Evolutionary conservation across 1,284 basidiomycete species (phyloP).

Genomic region (Irpex rosettiformis): DNA sequence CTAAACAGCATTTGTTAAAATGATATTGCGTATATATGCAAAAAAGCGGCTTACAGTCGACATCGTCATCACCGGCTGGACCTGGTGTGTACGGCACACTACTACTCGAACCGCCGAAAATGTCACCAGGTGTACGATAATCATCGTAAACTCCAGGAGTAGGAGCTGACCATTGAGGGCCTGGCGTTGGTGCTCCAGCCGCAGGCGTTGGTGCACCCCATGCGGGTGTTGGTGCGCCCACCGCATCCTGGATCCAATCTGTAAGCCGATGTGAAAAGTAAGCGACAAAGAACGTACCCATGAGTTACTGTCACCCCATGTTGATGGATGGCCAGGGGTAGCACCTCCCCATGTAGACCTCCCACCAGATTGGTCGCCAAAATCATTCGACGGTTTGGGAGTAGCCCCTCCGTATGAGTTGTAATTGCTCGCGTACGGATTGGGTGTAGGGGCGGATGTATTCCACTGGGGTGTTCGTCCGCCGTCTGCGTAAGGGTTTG

Average conservation of each 20-base stretch:
- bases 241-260: background rate
- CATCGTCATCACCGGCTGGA: background rate
- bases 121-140: slow-evolving; percentile 38
- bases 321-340: slow-evolving; percentile 25
- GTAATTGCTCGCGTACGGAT: slow-evolving; percentile 52
- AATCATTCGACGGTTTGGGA: slow-evolving; percentile 30
- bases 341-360: slow-evolving; percentile 27
- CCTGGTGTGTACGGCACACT: slow-evolving; percentile 10
- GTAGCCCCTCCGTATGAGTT: slow-evolving; percentile 33
- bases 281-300: slow-evolving; percentile 8
- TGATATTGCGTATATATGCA: background rate
- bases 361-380: background rate
- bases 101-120: slow-evolving; percentile 29
- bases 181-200: slow-evolving; percentile 42
- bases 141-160: slow-evolving; percentile 36
- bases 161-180: slow-evolving; percentile 21
- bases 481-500: slow-evolving; percentile 59
- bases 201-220: slow-evolving; percentile 32
- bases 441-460: slow-evolving; percentile 54
- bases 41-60: background rate
- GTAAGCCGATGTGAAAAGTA: background rate
- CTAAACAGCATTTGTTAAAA: slow-evolving; percentile 15
- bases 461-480: slow-evolving; percentile 60
- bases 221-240: slow-evolving; percentile 15
- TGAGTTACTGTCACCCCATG: slow-evolving; percentile 6